Base-by-base conservation (phyloP, 2,329 filamentous ascomycete genomes). In the Grosmannia clavigera region DNA sequence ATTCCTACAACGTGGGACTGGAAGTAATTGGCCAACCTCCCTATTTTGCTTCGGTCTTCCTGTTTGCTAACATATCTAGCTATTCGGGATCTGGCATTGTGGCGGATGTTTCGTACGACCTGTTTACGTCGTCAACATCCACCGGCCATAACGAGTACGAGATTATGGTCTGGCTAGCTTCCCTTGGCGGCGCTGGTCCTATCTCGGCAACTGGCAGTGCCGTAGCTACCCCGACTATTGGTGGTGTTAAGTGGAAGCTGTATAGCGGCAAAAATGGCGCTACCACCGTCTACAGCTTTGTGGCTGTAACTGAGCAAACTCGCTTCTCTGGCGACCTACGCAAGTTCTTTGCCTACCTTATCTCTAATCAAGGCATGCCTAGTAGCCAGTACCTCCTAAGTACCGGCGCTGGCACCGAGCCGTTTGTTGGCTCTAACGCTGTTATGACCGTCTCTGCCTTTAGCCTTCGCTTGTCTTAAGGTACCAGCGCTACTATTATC, bases 91-190 rank as follows among this genome's bases (percentile, higher is more conserved):
- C 50, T 22, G 65, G 67, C 51, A 60, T 73, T 58, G 72, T 83
- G 31, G 77, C 80, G 48, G 75, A 85, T 66, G 82, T 86, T 2
- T 72, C 81, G 14, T 85, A 84, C 67, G 81, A 85, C 68, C 70
- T 85, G 51, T 85, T 84, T 74, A 81, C 82, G 38, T 73, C 74
- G 16, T 71, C 72, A 16, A 74, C 76, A 14, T 73, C 74, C 12
- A 72, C 76, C 1, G 70, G 69, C 55, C 67, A 61, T 6, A 67
- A 77, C 33, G 72, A 81, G 66, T 84, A 83, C 68, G 83, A 86
- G 71, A 76, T 86, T 68, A 86, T 86, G 83, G 75, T 86, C 66
- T 86, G 83, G 83, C 73, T 85, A 54, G 78, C 74, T 1, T 75
- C 77, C 3, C 72, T 81, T 54, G 83, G 82, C 35, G 81, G 80